Base-by-base conservation (phyloP, 2,329 filamentous ascomycete genomes). In the Botryotinia globosa region DNA sequence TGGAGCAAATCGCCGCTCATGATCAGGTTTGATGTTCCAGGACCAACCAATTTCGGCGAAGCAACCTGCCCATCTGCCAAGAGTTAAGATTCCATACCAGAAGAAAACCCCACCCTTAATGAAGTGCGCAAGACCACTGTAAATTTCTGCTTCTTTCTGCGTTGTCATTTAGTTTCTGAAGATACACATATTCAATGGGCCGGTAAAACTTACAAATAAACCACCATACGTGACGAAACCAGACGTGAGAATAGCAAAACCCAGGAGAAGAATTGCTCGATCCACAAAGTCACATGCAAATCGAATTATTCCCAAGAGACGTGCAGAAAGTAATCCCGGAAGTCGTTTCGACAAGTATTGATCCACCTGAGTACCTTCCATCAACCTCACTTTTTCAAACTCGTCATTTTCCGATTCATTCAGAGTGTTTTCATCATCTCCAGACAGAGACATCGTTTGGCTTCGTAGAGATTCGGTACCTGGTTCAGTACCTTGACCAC, bases 41-140 rank as follows among this genome's bases (percentile, higher is more conserved):
- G 94, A 93, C 95, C 95, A 98, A 76, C 95, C 95, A 72, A 95
- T 87, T 74, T 97, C 93, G 73, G 92, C 90, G 81, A 97, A 98
- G 81, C 92, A 92, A 39, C 95, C 95, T 79, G 94, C 89, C 92
- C 94, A 98, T 72, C 95, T 91, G 44, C 94, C 94, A 6, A 98
- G 86, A 0, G 93, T 97, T 74, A 98, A 83, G 32, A 97, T 83
- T 14, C 95, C 95, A 75, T 97, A 93, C 90, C 93, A 96, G 83
- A 98, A 94, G 85, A 98, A 98, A 71, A 98, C 92, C 5, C 93
- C 93, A 63, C 95, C 95, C 81, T 98, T 98, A 81, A 98, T 90
- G 84, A 93, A 97, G 80, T 98, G 95, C 12, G 95, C 95, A 59
- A 98, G 85, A 2, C 95, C 94, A 77, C 90, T 94, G 84, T 95